Evolutionary conservation across 2,329 filamentous ascomycete genomes (phyloP).

Genomic region (Bipolaris sorokiniana): DNA sequence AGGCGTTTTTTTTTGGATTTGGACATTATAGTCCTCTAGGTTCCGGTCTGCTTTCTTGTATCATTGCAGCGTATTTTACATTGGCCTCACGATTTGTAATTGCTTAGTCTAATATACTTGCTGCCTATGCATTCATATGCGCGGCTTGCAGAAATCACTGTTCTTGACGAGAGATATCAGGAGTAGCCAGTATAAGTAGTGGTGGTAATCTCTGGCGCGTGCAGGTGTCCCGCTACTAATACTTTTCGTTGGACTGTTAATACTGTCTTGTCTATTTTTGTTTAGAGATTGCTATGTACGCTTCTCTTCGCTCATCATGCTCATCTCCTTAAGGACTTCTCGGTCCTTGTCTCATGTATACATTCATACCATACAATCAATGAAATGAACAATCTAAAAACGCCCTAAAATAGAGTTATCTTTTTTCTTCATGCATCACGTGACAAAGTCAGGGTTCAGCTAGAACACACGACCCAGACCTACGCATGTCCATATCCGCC

Average conservation of each 20-base stretch:
- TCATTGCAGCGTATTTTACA: not conserved
- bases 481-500: not conserved
- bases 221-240: too few species aligned
- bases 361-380: not conserved
- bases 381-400: not conserved
- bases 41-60: not conserved
- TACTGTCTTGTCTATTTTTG: too few species aligned
- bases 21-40: not conserved
- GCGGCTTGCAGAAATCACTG: not conserved
- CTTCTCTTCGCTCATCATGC: too few species aligned
- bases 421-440: not conserved
- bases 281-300: too few species aligned
- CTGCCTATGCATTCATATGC: not conserved
- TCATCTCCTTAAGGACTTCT: too few species aligned
- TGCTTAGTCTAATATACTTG: not conserved
- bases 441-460: not conserved
- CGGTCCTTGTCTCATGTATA: too few species aligned
- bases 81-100: not conserved
- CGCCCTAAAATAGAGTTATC: too few species aligned
- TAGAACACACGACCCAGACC: not conserved
- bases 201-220: too few species aligned
- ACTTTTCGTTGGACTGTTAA: too few species aligned
- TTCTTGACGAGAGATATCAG: too few species aligned
- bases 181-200: too few species aligned
- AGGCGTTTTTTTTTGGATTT: constrained; percentile 3